Base-by-base conservation (phyloP, 345 rosid genomes). In the Trapa incisa region DNA sequence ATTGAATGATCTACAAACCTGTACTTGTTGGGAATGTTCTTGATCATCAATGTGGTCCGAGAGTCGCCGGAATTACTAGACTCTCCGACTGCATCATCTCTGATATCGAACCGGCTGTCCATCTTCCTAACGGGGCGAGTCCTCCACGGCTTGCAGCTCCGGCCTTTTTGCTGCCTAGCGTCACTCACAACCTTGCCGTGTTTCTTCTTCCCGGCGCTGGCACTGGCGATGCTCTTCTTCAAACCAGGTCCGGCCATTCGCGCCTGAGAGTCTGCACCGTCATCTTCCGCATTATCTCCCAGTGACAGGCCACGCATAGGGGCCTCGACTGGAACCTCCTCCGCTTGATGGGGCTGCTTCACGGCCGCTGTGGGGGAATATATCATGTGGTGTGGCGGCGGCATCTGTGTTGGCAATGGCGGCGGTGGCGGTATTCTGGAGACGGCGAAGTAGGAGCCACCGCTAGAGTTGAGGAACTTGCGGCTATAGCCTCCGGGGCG, bases 11-110 rank as follows among this genome's bases (percentile, higher is more conserved):
- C 29, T 17, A 41, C 4, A 75, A 7, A 93, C 97, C 88, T 94
- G 85, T 88, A 91, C 78, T 88, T 94, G 76, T 91, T 94, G 45
- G 99, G 99, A 37, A 94, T 91, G 95, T 94, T 94, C 85, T 86
- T 94, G 79, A 94, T 86, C 99, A 94, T 94, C 53, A 94, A 85
- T 62, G 99, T 88, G 76, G 99, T 91, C 62, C 99, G 81, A 8
- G 73, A 71, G 61, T 94, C 96, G 52, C 77, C 79, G 65, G 79
- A 73, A 75, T 72, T 80, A 33, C 64, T 16, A 2, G 87, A 68
- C 33, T 87, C 96, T 53, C 47, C 80, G 78, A 75, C 52, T 11
- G 75, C 79, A 16, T 81, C 84, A 65, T 80, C 96, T 45, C 74
- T 81, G 57, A 93, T 83, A 3, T 80, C 73, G 71, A 88, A 93